These are phyloP conservation scores for Boletus sensibilis DNA, from an alignment of 768 basidiomycete species.

Conservation along the genomic window DNA sequence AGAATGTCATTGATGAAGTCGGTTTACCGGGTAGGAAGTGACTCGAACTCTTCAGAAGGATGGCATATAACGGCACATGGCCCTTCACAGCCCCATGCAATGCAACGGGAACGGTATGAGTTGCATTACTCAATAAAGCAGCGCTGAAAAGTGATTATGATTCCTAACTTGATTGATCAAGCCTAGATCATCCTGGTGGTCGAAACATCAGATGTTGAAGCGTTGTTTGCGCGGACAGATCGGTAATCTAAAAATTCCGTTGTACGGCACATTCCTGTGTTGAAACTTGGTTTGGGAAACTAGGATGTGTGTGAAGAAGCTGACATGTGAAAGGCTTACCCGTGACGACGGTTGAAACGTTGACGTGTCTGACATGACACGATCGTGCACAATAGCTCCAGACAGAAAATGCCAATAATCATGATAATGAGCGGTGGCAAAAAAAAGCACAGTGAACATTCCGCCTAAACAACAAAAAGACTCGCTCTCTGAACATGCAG, in stretches of 20 bases:
- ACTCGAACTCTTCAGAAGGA: not conserved
- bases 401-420: conserved; percentile 9
- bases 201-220: not conserved
- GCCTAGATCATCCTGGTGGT: not conserved
- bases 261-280: not conserved
- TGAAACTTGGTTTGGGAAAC: not conserved
- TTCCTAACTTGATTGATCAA: not conserved
- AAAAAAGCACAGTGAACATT: not conserved
- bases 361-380: not conserved
- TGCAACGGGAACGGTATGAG: not conserved
- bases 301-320: not conserved
- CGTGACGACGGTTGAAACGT: not conserved
- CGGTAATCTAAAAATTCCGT: not conserved
- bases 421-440: not conserved
- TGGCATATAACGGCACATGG: not conserved
- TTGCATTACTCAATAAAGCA: not conserved
- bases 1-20: conserved; percentile 28
- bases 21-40: conserved; percentile 25
- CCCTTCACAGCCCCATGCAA: not conserved
- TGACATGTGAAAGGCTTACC: not conserved
- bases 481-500: too few species aligned
- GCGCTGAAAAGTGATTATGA: not conserved
- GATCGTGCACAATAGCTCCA: not conserved
- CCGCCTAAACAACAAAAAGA: too few species aligned
- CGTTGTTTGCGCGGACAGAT: not conserved